phyloP scores from a whole-genome alignment of 2,329 filamentous ascomycete species.

The Trichophyton simii region DNA sequence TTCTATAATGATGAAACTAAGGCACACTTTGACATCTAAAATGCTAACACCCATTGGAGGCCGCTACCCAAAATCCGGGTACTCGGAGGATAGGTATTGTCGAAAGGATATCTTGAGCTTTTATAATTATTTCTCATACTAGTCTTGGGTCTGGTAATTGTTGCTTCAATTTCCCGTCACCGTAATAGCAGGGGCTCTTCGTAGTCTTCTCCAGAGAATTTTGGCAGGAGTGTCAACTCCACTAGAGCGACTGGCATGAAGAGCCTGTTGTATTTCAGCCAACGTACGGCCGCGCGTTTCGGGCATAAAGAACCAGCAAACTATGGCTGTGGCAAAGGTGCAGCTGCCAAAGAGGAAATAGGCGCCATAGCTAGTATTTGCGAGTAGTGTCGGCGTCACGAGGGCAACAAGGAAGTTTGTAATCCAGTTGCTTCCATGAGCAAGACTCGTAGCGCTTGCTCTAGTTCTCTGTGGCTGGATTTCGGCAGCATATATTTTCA shows the following conservation, averaged over 20 bases:
- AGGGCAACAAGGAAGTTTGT: slow-evolving; percentile 36
- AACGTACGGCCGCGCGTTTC: slow-evolving; percentile 39
- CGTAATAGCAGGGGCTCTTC: neutral
- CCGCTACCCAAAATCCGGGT: too few species aligned
- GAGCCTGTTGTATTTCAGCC: slow-evolving; percentile 40
- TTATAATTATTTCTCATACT: too few species aligned
- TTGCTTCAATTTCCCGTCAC: neutral
- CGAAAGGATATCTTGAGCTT: neutral
- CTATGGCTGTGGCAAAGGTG: slow-evolving; percentile 27
- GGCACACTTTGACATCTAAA: too few species aligned
- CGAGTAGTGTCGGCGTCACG: slow-evolving; percentile 32
- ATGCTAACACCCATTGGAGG: too few species aligned
- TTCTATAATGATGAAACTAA: too few species aligned
- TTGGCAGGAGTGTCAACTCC: neutral
- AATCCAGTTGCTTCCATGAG: slow-evolving; percentile 41
- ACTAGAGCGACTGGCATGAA: slow-evolving; percentile 14
- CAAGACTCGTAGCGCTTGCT: slow-evolving; percentile 42
- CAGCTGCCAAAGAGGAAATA: slow-evolving; percentile 38
- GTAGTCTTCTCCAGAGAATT: neutral
- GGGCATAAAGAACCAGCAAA: slow-evolving; percentile 37
- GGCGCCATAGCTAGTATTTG: slow-evolving; percentile 31
- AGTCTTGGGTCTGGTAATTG: neutral
- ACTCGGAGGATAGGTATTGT: neutral
- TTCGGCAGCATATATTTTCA: slow-evolving; percentile 46
- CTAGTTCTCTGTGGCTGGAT: slow-evolving; percentile 46